Base-by-base conservation (phyloP, 2,329 filamentous ascomycete species). In the Clarireedia paspali region DNA sequence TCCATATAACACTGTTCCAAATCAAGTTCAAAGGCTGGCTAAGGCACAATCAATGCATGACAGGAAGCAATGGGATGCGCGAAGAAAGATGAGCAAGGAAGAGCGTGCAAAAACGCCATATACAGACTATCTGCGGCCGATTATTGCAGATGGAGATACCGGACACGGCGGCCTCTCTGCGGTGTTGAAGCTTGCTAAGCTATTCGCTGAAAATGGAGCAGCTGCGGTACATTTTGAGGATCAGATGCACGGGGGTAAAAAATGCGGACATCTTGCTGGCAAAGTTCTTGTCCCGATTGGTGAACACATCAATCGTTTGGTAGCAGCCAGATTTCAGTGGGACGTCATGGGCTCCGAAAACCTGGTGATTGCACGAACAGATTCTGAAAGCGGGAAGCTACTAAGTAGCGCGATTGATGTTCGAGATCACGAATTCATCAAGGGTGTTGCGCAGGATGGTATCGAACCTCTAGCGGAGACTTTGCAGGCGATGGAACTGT, bases 21-120 rank as follows among this genome's bases (percentile, higher is more conserved):
- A 97, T 74, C 94, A 97, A 71, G 94, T 99, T 4, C 91, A 99
- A 75, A 84, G 94, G 61, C 76, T 99, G 51, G 90, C 95, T 75
- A 97, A 97, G 75, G 94, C 94, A 4, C 94, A 99, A 73, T 91
- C 91, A 62, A 85, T 97, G 77, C 94, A 99, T 71, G 94, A 99
- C 72, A 86, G 94, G 63, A 96, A 95, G 73, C 89, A 96, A 68
- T 97, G 89, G 85, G 91, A 96, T 70, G 75, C 82, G 24, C 80
- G 94, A 57, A 82, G 91, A 63, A 89, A 89, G 71, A 75, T 97
- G 79, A 85, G 79, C 0, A 64, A 87, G 0, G 84, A 88, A 55
- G 76, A 95, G 71, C 83, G 91, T 27, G 80, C 82, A 58, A 79
- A 79, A 58, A 89, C 87, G 0, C 89, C 91, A 0, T 97, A 96